These are phyloP conservation scores for Phytophthora palmivora DNA, from an alignment of 352 stramenopile species.

Conservation along the genomic window DNA sequence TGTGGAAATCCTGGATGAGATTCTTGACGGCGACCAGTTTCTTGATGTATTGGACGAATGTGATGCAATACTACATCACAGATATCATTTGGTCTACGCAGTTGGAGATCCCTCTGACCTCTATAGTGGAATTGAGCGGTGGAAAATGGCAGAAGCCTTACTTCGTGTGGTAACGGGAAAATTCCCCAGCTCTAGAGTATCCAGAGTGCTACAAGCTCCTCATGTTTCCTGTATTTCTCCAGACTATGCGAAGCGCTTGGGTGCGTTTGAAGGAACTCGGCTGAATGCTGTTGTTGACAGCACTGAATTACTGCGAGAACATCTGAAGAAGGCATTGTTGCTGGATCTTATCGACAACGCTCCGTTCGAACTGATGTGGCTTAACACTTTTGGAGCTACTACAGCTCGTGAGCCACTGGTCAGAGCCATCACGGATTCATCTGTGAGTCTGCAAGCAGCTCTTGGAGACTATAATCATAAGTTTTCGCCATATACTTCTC, in stretches of 20 bases:
- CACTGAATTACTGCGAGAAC: constrained; percentile 16
- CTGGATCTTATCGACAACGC: constrained; percentile 66
- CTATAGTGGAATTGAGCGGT: constrained; percentile 55
- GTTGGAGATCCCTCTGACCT: constrained; percentile 61
- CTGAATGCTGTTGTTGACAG: constrained; percentile 37
- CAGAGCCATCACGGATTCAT: constrained; percentile 42
- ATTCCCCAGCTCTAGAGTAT: constrained; percentile 15
- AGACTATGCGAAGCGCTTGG: constrained; percentile 46
- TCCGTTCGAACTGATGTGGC: constrained; percentile 74
- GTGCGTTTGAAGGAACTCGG: constrained; percentile 55
- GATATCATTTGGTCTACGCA: constrained; percentile 91
- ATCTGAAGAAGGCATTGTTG: constrained; percentile 52
- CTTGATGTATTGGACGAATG: constrained; percentile 90
- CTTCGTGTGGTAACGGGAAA: constrained; percentile 38
- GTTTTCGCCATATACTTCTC: constrained; percentile 32
- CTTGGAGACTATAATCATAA: constrained; percentile 18
- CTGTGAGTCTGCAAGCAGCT: constrained; percentile 27
- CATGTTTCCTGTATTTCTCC: constrained; percentile 46
- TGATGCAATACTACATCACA: constrained; percentile 88
- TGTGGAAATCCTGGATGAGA: constrained; percentile 37
- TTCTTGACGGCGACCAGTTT: constrained; percentile 57
- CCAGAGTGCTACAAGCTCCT: constrained; percentile 46
- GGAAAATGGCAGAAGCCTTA: constrained; percentile 60
- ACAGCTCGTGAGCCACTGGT: constrained; percentile 37
- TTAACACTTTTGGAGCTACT: constrained; percentile 37